These are phyloP conservation scores for Aspergillus bombycis DNA, from an alignment of 2,329 filamentous ascomycete genomes.

Conservation along the genomic window DNA sequence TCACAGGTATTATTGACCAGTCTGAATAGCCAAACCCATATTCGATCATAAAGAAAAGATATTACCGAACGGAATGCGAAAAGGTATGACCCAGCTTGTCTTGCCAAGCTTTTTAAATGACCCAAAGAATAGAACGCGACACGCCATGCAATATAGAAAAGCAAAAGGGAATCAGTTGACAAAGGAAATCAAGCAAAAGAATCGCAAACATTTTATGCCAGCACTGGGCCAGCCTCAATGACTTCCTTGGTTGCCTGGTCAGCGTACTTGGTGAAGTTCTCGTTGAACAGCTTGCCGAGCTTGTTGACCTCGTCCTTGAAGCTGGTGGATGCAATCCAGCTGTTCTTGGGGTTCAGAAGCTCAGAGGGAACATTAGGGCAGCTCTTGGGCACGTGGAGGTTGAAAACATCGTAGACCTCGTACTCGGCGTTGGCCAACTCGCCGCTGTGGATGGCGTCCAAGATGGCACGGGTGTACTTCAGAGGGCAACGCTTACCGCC, in stretches of 20 bases:
- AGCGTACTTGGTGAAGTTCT: conserved; percentile 97
- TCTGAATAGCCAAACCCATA: conserved; percentile 4
- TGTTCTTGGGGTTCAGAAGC: conserved; percentile 90
- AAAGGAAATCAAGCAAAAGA: conserved; percentile 12
- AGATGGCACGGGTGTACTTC: conserved; percentile 97
- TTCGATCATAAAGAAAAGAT: not conserved
- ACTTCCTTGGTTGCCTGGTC: conserved; percentile 81
- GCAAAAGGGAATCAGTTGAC: conserved; percentile 22
- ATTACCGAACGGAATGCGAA: not conserved
- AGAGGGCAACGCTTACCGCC: conserved; percentile 96
- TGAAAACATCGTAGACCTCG: conserved; percentile 95
- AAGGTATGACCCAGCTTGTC: conserved; percentile 15
- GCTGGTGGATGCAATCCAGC: conserved; percentile 81
- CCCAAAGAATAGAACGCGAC: conserved; percentile 24
- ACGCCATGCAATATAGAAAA: conserved; percentile 38
- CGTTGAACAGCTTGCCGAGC: conserved; percentile 84
- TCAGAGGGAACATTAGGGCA: conserved; percentile 89
- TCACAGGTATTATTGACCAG: not conserved
- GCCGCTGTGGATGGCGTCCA: conserved; percentile 96
- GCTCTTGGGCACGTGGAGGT: conserved; percentile 89
- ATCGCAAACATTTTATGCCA: conserved; percentile 21
- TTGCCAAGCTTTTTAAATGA: conserved; percentile 16
- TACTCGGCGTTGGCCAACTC: conserved; percentile 92
- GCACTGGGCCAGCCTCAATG: conserved; percentile 56
- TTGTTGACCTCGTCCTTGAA: conserved; percentile 90